Base-by-base conservation (phyloP, 805 yeast species). In the Schizosaccharomyces japonicus region DNA sequence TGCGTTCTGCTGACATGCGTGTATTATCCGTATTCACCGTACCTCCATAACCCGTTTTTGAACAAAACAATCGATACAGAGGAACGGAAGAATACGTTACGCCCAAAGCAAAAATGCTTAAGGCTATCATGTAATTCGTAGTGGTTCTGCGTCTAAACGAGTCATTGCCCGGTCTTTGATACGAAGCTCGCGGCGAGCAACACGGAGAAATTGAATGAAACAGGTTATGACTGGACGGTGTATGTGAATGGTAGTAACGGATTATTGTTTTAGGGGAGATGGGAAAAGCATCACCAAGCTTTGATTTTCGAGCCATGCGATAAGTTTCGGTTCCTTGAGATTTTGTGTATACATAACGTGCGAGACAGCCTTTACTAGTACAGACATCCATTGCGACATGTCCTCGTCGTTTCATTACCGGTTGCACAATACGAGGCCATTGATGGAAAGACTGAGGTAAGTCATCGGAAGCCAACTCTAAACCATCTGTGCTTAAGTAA, bases 31-130 rank as follows among this genome's bases (percentile, higher is more conserved):
- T 85, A 55, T 85, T 79, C 8, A 96, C 96, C 6, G 79, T 76
- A 39, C 98, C 98, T 46, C 87, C 95, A 72, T 80, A 90, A 0
- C 98, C 98, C 0, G 95, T 85, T 61, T 92, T 72, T 55, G 85
- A 81, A 66, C 98, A 90, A 28, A 90, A 69, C 6, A 85, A 83
- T 54, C 95, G 67, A 61, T 90, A 90, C 5, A 90, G 64, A 3
- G 96, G 96, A 17, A 90, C 98, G 1, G 95, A 81, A 7, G 84
- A 80, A 62, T 83, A 90, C 0, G 93, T 71, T 4, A 87, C 65
- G 0, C 93, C 81, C 15, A 82, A 63, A 52, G 82, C 80, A 2
- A 75, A 63, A 27, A 85, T 62, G 10, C 75, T 75, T 19, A 82
- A 66, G n/a, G 87, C 76, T 1, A 73, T 65, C 11, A 78, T 65